These are phyloP conservation scores for Diacronema lutheri DNA, from an alignment of 78 protist genomes.

Conservation along the genomic window DNA sequence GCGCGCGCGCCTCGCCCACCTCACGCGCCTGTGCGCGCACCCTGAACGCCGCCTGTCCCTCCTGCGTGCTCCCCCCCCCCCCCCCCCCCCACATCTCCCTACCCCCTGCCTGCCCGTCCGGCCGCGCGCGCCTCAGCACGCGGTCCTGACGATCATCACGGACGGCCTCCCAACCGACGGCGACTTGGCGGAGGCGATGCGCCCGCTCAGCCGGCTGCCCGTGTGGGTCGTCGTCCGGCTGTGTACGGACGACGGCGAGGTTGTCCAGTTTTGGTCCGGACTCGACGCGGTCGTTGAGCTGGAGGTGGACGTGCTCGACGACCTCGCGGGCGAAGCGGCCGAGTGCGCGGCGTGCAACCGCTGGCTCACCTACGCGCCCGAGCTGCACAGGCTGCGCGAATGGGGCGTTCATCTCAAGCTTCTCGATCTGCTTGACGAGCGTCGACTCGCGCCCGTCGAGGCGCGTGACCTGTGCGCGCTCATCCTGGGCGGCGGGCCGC, in stretches of 20 bases:
- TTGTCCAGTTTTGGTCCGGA: not conserved
- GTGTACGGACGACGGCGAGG: not conserved
- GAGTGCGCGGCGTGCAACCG: not conserved
- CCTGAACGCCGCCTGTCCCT: too few species aligned
- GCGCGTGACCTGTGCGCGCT: not conserved
- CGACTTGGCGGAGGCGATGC: not conserved
- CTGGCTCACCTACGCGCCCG: not conserved
- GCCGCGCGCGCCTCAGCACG: too few species aligned
- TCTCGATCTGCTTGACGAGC: not conserved
- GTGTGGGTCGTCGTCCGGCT: not conserved
- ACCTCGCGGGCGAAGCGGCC: not conserved
- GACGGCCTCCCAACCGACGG: not conserved
- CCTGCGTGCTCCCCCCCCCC: too few species aligned
- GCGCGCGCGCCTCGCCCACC: too few species aligned
- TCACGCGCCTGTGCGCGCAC: too few species aligned
- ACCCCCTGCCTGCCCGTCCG: too few species aligned
- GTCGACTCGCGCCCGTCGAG: not conserved
- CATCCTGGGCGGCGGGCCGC: not conserved
- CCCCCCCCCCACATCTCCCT: too few species aligned
- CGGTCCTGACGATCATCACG: not conserved
- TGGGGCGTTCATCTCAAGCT: not conserved
- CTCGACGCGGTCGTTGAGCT: not conserved
- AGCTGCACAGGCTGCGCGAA: not conserved
- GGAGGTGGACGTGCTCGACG: not conserved
- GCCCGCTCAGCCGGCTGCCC: not conserved